Percentiles rank a stretch among this genome's conserved stretches.
Evolutionary conservation across 2,329 filamentous ascomycete genomes (phyloP).

Genomic region (Xylariaceae sp.): DNA sequence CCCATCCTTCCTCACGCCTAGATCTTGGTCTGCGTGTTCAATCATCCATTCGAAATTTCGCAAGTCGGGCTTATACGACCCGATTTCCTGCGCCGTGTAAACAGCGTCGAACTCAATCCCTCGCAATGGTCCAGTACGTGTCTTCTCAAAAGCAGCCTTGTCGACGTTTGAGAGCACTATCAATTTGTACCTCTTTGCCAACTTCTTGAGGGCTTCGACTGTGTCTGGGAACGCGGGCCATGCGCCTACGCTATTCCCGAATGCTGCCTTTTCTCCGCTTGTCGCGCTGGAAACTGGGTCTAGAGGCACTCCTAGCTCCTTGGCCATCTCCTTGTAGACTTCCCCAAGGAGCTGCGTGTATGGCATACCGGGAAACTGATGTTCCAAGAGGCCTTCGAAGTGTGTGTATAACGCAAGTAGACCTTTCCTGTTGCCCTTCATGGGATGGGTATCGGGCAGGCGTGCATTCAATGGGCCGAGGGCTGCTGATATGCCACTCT

Average conservation of each 20-base stretch:
- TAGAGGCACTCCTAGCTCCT: constrained; percentile 47
- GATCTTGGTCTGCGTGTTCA: constrained; percentile 56
- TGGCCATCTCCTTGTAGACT: constrained; percentile 54
- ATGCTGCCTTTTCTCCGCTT: constrained; percentile 50
- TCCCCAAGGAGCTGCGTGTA: constrained; percentile 65
- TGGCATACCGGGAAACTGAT: constrained; percentile 4
- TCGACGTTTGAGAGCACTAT: constrained; percentile 68
- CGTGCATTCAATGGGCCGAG: constrained; percentile 52
- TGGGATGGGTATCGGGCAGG: constrained; percentile 17
- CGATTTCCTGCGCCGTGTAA: constrained; percentile 74
- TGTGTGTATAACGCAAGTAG: constrained; percentile 50
- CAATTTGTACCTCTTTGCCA: constrained; percentile 62
- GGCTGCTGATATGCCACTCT: constrained; percentile 65
- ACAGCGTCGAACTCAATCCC: constrained; percentile 64
- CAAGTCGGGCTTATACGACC: constrained; percentile 72
- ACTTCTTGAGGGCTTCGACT: constrained; percentile 55
- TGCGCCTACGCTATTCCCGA: constrained; percentile 56
- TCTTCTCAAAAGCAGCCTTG: constrained; percentile 54
- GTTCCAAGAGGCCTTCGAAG: constrained; percentile 9
- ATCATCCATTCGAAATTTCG: constrained; percentile 73
- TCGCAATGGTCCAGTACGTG: constrained; percentile 53
- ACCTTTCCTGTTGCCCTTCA: constrained; percentile 48
- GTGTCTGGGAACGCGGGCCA: constrained; percentile 68
- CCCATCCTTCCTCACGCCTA: constrained; percentile 58
- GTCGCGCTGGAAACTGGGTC: constrained; percentile 32